Conservation (phyloP, 306 rosid genomes). For the Gillenia trifoliata region DNA sequence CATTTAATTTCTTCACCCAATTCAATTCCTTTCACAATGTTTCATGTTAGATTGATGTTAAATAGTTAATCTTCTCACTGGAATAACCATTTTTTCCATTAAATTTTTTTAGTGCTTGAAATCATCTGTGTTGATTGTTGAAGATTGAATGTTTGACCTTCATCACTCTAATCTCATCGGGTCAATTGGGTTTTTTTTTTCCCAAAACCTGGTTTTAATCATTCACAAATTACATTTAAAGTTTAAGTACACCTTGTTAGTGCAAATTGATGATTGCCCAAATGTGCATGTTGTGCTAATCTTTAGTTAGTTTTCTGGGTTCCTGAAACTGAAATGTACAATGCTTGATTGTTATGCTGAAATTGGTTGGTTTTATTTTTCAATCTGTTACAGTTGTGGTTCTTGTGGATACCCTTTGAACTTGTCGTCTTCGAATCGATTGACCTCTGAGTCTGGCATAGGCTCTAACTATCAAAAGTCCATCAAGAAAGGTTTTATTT, state of each 20-base stretch:
- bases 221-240: not conserved
- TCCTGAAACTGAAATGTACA: slow-evolving; percentile 8
- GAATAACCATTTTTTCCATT: not conserved
- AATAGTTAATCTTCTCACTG: not conserved
- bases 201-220: not conserved
- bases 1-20: not conserved
- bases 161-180: not conserved
- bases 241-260: not conserved
- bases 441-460: slow-evolving; percentile 51
- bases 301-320: not conserved
- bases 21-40: not conserved
- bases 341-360: slow-evolving; percentile 2
- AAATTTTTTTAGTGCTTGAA: not conserved
- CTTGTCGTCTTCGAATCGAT: slow-evolving; percentile 49
- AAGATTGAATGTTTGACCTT: not conserved
- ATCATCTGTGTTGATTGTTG: not conserved
- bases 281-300: slow-evolving; percentile 10
- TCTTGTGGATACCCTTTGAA: slow-evolving; percentile 69
- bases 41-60: not conserved
- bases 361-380: not conserved
- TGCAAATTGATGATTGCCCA: not conserved
- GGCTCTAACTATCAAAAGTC: slow-evolving; percentile 48
- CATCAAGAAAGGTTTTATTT: slow-evolving; percentile 46
- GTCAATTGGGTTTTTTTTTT: too few species aligned
- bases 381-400: slow-evolving; percentile 46